A percentile compares a stretch with the other conserved stretches of the same genome.
phyloP scores from a whole-genome alignment of 192 early-diverging fungal species.

The Funneliformis mosseae region DNA sequence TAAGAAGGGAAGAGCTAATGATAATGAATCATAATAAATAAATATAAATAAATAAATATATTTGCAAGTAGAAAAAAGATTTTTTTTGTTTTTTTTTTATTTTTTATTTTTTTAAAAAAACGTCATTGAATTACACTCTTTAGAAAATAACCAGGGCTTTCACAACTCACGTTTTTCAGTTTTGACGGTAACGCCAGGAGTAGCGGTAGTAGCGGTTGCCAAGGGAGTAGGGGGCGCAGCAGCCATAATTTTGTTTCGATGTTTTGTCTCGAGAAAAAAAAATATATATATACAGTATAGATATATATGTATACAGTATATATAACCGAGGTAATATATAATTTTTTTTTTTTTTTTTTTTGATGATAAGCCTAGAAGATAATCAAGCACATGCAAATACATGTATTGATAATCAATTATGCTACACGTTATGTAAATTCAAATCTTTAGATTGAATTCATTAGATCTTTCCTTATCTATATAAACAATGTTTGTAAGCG shows the following conservation, averaged over 20 bases:
- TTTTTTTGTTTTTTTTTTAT: background rate
- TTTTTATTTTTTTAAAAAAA: background rate
- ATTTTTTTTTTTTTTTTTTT: no score
- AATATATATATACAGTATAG: no score
- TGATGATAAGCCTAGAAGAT: no score
- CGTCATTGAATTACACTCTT: no score
- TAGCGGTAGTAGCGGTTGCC: background rate
- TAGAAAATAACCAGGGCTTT: background rate
- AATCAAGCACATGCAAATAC: no score
- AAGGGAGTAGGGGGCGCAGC: background rate
- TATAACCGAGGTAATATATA: no score
- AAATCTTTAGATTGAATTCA: background rate
- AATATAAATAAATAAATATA: background rate
- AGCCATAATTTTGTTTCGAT: background rate
- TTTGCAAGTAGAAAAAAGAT: background rate
- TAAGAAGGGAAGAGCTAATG: conserved; percentile 70
- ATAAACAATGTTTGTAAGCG: background rate
- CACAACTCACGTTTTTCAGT: background rate
- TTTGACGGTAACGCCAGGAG: background rate
- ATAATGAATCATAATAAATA: background rate
- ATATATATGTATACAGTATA: no score
- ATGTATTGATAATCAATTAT: no score
- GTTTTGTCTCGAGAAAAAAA: background rate
- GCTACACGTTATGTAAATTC: background rate
- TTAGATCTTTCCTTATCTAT: background rate